phyloP scores from a whole-genome alignment of 768 basidiomycete genomes.

The Lenzites betulinus region DNA sequence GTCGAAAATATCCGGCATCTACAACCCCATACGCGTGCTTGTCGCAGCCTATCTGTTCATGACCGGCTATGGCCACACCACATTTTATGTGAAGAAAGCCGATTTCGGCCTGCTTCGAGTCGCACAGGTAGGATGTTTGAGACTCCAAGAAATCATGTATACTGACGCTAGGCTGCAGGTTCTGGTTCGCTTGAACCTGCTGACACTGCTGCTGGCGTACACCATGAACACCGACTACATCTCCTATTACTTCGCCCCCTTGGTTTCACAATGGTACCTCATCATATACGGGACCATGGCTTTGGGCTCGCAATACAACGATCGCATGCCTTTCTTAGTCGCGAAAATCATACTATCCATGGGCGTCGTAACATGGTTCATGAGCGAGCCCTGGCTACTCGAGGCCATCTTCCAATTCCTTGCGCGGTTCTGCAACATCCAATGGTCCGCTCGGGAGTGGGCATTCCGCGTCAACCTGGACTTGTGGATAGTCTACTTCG shows the following conservation, averaged over 20 bases:
- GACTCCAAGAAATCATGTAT: neutral
- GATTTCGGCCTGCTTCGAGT: conserved; percentile 82
- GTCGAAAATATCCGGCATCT: conserved; percentile 91
- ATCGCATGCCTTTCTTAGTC: conserved; percentile 63
- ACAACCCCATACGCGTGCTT: conserved; percentile 86
- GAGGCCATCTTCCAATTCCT: conserved; percentile 65
- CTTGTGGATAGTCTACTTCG: conserved; percentile 85
- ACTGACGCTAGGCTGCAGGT: conserved; percentile 43
- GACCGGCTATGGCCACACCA: conserved; percentile 91
- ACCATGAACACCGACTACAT: conserved; percentile 92
- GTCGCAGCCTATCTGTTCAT: conserved; percentile 92
- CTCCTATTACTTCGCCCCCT: conserved; percentile 87
- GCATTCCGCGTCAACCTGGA: conserved; percentile 87
- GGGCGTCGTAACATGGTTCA: conserved; percentile 61
- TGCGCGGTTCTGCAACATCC: conserved; percentile 66
- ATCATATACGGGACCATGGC: conserved; percentile 83
- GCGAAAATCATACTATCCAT: conserved; percentile 72
- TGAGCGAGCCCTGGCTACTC: conserved; percentile 63
- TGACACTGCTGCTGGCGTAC: conserved; percentile 82
- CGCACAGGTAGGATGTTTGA: conserved; percentile 53
- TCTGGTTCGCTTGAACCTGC: conserved; percentile 79
- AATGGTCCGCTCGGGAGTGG: conserved; percentile 89
- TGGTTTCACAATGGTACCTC: conserved; percentile 90
- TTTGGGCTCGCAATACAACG: conserved; percentile 73
- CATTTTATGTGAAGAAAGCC: conserved; percentile 86